Conservation (phyloP, 2,329 filamentous ascomycete species). For the Saccharata proteae region DNA sequence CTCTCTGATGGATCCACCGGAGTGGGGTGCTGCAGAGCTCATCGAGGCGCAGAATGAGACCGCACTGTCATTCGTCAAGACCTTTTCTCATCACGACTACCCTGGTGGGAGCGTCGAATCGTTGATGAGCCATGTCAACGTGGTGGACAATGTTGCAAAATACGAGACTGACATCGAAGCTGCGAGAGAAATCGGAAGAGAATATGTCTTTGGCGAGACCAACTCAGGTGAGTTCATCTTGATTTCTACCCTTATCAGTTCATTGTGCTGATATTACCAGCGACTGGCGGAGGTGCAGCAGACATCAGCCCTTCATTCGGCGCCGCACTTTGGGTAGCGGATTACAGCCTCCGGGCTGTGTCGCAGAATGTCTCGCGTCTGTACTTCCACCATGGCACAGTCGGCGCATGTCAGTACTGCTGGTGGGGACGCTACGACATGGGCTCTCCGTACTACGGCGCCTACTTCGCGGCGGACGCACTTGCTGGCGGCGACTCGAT, state of each 20-base stretch:
- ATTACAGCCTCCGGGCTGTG: slow-evolving; percentile 19
- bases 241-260: background rate
- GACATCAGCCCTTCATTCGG: slow-evolving; percentile 35
- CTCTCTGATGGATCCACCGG: background rate
- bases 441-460: slow-evolving; percentile 42
- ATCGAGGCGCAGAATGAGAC: slow-evolving; percentile 25
- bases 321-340: slow-evolving; percentile 38
- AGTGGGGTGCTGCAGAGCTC: slow-evolving; percentile 21
- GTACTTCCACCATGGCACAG: slow-evolving; percentile 41
- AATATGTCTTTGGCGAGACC: slow-evolving; percentile 39
- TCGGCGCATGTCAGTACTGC: slow-evolving; percentile 40
- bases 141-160: slow-evolving; percentile 26
- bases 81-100: slow-evolving; percentile 30
- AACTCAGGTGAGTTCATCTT: slow-evolving; percentile 25
- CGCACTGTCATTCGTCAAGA: slow-evolving; percentile 23
- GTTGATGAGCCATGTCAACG: slow-evolving; percentile 35
- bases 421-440: slow-evolving; percentile 38
- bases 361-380: slow-evolving; percentile 7
- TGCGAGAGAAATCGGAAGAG: slow-evolving; percentile 27
- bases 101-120: slow-evolving; percentile 22
- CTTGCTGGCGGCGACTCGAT: slow-evolving; percentile 33
- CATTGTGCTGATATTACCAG: too few species aligned
- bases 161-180: slow-evolving; percentile 32
- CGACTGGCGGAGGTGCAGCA: slow-evolving; percentile 20
- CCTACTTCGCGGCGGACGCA: slow-evolving; percentile 35